Percentiles rank a stretch among this genome's conserved stretches.
phyloP scores from a whole-genome alignment of 2,329 filamentous ascomycete genomes.

The Cryphonectria parasitica region DNA sequence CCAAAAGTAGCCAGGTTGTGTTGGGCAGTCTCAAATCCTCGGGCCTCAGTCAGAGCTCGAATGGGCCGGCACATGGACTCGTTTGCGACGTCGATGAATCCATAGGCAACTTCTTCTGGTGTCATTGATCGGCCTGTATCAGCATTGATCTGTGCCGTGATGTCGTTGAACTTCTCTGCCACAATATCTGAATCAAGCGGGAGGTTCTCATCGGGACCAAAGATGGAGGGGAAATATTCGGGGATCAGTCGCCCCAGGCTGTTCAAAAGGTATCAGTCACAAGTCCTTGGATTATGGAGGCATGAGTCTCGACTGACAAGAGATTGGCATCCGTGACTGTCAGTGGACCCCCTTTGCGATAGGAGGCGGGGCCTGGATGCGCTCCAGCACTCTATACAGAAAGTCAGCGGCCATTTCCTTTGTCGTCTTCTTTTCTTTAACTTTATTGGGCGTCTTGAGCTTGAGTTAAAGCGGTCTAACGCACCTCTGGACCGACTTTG shows the following conservation, averaged over 20 bases:
- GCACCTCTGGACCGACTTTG: constrained; percentile 78
- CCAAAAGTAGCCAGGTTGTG: constrained; percentile 67
- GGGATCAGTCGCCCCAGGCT: constrained; percentile 74
- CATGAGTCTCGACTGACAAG: constrained; percentile 44
- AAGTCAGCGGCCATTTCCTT: not conserved
- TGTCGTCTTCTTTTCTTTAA: not conserved
- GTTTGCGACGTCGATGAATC: constrained; percentile 83
- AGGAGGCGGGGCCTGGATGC: constrained; percentile 83
- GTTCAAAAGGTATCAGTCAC: not conserved
- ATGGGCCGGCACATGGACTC: constrained; percentile 87
- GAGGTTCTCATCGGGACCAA: constrained; percentile 81
- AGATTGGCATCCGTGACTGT: constrained; percentile 87
- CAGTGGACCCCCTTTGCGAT: constrained; percentile 79
- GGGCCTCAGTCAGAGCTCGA: constrained; percentile 81
- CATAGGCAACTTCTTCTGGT: constrained; percentile 79
- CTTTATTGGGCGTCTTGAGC: not conserved
- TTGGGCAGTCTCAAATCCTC: constrained; percentile 82
- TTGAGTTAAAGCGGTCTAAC: not conserved
- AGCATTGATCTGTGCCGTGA: constrained; percentile 74
- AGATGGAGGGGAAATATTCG: constrained; percentile 88
- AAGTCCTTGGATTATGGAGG: not conserved
- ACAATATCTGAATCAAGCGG: constrained; percentile 53
- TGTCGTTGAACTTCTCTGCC: constrained; percentile 62
- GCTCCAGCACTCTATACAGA: constrained; percentile 60
- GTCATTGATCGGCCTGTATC: constrained; percentile 72